Evolutionary conservation across 2,329 filamentous ascomycete species (phyloP).

Genomic region (Colletotrichum ledebouriae): DNA sequence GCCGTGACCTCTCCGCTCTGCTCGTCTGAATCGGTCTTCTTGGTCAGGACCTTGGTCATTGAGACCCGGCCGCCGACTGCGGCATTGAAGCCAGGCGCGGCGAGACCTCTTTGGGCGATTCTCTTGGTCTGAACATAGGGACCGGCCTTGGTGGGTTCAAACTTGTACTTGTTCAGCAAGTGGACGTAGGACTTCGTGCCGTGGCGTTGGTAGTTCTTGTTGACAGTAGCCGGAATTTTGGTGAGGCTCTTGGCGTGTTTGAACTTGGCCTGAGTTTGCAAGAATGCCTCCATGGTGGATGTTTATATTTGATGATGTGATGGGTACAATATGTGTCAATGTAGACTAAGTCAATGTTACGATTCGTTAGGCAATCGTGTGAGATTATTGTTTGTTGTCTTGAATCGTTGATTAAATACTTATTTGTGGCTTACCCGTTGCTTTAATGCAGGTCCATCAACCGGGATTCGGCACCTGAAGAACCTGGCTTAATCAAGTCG

Average conservation of each 20-base stretch:
- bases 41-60: slow-evolving; percentile 32
- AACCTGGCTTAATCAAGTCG: slow-evolving; percentile 1
- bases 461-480: slow-evolving; percentile 24
- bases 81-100: slow-evolving; percentile 31
- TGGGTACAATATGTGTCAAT: background rate
- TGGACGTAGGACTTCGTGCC: slow-evolving; percentile 38
- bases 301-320: background rate
- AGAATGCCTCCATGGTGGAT: slow-evolving; percentile 23
- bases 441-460: background rate
- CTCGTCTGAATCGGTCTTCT: slow-evolving; percentile 24
- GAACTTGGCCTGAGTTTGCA: slow-evolving; percentile 38
- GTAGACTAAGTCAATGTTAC: background rate
- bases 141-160: slow-evolving; percentile 37
- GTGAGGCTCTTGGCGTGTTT: slow-evolving; percentile 31
- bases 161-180: slow-evolving; percentile 40
- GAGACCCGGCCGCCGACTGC: slow-evolving; percentile 36
- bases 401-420: slow-evolving; percentile 5
- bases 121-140: slow-evolving; percentile 37
- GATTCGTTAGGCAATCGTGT: background rate
- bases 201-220: slow-evolving; percentile 37
- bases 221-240: slow-evolving; percentile 25
- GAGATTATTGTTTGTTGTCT: background rate
- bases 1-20: slow-evolving; percentile 37
- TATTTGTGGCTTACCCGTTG: slow-evolving; percentile 9
- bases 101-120: slow-evolving; percentile 39